Percentiles rank a stretch among this genome's conserved stretches.
These are phyloP conservation scores for Gentiana macrophylla DNA, from an alignment of 257 asterid genomes.

Conservation along the genomic window DNA sequence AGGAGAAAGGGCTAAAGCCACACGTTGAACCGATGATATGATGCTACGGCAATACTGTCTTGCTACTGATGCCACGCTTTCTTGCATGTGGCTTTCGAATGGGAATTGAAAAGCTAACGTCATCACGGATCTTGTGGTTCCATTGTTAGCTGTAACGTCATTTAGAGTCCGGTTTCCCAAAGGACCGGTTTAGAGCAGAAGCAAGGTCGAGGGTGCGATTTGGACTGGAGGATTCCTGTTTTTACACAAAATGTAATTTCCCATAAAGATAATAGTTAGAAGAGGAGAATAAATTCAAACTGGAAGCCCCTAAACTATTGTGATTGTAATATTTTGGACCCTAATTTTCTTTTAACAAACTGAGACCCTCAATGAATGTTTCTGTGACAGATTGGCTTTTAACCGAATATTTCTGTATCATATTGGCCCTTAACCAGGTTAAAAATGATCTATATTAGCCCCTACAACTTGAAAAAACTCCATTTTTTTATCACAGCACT, in stretches of 20 bases:
- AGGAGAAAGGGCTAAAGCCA: slow-evolving; percentile 80
- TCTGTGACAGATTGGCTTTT: too few species aligned
- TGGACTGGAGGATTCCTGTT: slow-evolving; percentile 65
- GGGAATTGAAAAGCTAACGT: slow-evolving; percentile 80
- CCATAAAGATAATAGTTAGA: too few species aligned
- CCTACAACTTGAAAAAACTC: too few species aligned
- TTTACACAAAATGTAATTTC: neutral
- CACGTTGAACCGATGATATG: slow-evolving; percentile 80
- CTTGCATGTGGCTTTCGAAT: slow-evolving; percentile 85
- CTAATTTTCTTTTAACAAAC: too few species aligned
- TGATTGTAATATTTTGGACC: too few species aligned
- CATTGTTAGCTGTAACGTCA: slow-evolving; percentile 24
- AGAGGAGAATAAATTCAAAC: too few species aligned
- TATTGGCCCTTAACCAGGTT: too few species aligned
- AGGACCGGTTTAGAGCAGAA: slow-evolving; percentile 69
- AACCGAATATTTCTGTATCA: too few species aligned
- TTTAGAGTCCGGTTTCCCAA: slow-evolving; percentile 35
- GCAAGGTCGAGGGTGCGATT: slow-evolving; percentile 92
- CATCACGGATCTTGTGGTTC: slow-evolving; percentile 65
- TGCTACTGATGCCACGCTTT: slow-evolving; percentile 62
- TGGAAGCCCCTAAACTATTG: too few species aligned
- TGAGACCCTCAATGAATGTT: too few species aligned
- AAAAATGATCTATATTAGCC: too few species aligned
- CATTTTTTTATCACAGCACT: too few species aligned
- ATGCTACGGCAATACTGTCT: slow-evolving; percentile 78